A percentile compares a stretch with the other conserved stretches of the same genome.
These are phyloP conservation scores for Chlamydomonas schloesseri DNA, from an alignment of 139 green algal species.

Conservation along the genomic window DNA sequence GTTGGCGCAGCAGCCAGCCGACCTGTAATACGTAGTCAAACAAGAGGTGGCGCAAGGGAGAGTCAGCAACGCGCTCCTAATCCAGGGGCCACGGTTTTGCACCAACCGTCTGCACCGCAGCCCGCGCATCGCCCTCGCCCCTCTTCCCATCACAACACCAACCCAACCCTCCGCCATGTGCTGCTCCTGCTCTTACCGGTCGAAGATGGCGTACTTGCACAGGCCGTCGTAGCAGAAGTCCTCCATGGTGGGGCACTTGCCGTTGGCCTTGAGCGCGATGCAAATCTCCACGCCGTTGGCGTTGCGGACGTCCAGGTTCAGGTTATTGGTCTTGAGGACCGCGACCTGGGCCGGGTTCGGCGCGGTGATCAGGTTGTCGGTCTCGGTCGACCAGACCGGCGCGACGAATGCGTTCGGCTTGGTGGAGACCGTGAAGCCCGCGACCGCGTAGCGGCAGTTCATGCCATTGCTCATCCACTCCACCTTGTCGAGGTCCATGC, in stretches of 20 bases:
- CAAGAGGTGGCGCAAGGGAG: no score
- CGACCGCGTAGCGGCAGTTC: not conserved
- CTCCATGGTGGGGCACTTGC: slow-evolving; percentile 18
- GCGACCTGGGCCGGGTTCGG: not conserved
- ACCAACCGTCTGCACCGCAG: no score
- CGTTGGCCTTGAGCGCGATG: slow-evolving; percentile 1
- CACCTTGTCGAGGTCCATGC: slow-evolving; percentile 27
- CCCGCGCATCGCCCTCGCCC: no score
- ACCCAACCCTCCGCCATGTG: no score
- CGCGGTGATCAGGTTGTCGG: not conserved
- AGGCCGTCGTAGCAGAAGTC: slow-evolving; percentile 19
- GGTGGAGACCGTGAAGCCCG: slow-evolving; percentile 20
- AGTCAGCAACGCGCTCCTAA: no score
- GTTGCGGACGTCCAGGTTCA: not conserved
- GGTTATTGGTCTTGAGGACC: slow-evolving; percentile 23
- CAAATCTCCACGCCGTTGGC: slow-evolving; percentile 3
- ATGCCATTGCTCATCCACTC: slow-evolving; percentile 13
- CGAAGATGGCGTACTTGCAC: slow-evolving; percentile 30
- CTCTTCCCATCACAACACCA: no score
- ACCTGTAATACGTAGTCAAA: no score
- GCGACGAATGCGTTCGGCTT: not conserved
- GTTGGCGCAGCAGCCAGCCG: not conserved
- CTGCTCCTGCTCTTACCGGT: not conserved
- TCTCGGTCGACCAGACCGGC: not conserved
- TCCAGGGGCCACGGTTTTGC: no score